Evolutionary conservation across 1,284 basidiomycete species (phyloP).

Genomic region (Ganoderma lucidum): DNA sequence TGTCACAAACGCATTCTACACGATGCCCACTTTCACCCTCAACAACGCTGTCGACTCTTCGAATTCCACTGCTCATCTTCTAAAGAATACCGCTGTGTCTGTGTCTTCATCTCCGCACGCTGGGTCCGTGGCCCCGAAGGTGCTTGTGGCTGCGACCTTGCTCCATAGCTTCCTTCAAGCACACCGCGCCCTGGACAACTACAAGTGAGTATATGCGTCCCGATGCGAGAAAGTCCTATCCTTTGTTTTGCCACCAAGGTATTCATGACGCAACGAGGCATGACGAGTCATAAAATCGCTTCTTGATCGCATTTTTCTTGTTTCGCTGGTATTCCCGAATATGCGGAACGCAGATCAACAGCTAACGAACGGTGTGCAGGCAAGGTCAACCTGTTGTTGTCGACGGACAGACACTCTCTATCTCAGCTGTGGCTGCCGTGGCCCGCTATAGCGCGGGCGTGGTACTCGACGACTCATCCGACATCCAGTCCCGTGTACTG

Average conservation of each 20-base stretch:
- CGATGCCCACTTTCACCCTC: constrained; percentile 25
- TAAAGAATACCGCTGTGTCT: constrained; percentile 21
- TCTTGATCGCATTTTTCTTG: neutral
- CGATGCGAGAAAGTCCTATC: neutral
- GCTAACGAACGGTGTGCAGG: constrained; percentile 43
- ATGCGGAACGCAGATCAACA: neutral
- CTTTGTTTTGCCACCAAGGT: constrained; percentile 1
- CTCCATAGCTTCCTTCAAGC: constrained; percentile 40
- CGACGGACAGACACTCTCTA: constrained; percentile 74
- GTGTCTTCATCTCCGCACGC: constrained; percentile 5
- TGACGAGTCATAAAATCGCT: neutral
- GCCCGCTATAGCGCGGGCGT: constrained; percentile 69
- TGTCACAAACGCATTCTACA: constrained; percentile 4
- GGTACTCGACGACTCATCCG: constrained; percentile 57
- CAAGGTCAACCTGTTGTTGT: constrained; percentile 69
- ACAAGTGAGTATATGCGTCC: constrained; percentile 34
- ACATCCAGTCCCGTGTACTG: constrained; percentile 58
- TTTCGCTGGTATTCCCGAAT: neutral
- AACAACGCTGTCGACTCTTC: constrained; percentile 21
- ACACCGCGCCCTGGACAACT: constrained; percentile 38
- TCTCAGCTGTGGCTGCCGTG: constrained; percentile 77
- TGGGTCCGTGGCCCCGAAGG: constrained; percentile 4
- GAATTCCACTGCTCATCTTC: constrained; percentile 8
- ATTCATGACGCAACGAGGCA: neutral
- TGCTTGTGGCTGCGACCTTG: constrained; percentile 28